phyloP scores from a whole-genome alignment of 164 flowering plant species.

The Protea cynaroides region DNA sequence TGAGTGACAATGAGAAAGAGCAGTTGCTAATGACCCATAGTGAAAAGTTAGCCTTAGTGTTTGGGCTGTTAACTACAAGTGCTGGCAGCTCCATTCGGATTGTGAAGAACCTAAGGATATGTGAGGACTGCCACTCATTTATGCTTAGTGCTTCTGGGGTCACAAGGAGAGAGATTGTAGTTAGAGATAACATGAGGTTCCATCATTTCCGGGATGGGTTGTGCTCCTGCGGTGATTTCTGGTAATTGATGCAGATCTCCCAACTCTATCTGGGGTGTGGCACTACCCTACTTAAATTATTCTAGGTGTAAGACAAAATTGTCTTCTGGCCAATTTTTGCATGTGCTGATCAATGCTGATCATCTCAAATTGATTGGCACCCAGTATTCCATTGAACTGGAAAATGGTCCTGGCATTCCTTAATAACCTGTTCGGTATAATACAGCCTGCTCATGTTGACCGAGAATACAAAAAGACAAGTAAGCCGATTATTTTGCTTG shows the following conservation, averaged over 20 bases:
- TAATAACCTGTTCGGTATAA: no score
- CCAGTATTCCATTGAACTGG: no score
- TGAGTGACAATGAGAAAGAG: conserved; percentile 23
- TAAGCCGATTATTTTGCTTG: no score
- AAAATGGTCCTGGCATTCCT: no score
- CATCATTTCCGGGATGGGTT: neutral
- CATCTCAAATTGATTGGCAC: no score
- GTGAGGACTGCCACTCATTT: conserved; percentile 31
- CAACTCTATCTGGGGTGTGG: neutral
- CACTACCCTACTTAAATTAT: neutral
- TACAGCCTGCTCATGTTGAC: no score
- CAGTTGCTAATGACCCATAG: conserved; percentile 24
- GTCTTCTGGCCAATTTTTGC: neutral
- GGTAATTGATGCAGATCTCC: neutral
- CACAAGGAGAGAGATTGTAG: neutral
- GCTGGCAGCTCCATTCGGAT: conserved; percentile 15
- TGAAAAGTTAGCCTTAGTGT: conserved; percentile 24
- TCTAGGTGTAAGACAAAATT: neutral
- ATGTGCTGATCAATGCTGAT: neutral
- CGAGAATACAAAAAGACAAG: no score
- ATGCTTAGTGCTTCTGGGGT: conserved; percentile 27
- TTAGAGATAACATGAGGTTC: neutral
- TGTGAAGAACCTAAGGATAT: conserved; percentile 30
- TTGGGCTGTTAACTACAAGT: conserved; percentile 7
- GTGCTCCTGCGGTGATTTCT: neutral